These are phyloP conservation scores for Durio zibethinus DNA, from an alignment of 345 rosid genomes.

Conservation along the genomic window DNA sequence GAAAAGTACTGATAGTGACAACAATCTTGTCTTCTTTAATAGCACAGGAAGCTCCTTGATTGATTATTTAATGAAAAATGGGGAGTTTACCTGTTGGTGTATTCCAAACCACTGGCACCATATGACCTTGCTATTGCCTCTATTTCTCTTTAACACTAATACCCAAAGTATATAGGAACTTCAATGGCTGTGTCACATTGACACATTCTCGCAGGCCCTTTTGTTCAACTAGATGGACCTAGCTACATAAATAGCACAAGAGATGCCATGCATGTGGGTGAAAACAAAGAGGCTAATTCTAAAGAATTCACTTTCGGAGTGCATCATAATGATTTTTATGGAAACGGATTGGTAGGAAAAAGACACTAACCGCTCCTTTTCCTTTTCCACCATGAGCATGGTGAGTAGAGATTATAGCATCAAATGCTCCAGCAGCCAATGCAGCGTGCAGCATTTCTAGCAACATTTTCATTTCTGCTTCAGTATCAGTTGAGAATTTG, in stretches of 20 bases:
- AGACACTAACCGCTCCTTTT: conserved; percentile 82
- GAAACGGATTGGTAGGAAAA: background rate
- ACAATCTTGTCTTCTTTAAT: background rate
- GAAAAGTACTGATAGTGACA: too few species aligned
- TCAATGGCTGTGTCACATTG: conserved; percentile 63
- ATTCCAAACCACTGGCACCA: conserved; percentile 89
- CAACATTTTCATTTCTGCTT: conserved; percentile 90
- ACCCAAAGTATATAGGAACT: conserved; percentile 77
- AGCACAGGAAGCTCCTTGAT: background rate
- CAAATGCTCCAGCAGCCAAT: conserved; percentile 87
- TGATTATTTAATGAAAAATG: background rate
- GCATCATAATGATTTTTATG: background rate
- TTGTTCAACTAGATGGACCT: background rate
- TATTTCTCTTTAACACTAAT: conserved; percentile 73
- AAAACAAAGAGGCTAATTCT: background rate
- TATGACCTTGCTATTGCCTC: conserved; percentile 91
- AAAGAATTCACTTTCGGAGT: background rate
- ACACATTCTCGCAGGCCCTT: conserved; percentile 79
- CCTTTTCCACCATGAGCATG: conserved; percentile 98
- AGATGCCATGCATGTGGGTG: background rate
- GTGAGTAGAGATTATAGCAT: conserved; percentile 88
- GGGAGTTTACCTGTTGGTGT: conserved; percentile 76
- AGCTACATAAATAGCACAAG: background rate
- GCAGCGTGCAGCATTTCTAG: conserved; percentile 69
- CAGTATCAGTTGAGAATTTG: conserved; percentile 82